These are phyloP conservation scores for Rubus idaeus DNA, from an alignment of 306 rosid species.

Conservation along the genomic window DNA sequence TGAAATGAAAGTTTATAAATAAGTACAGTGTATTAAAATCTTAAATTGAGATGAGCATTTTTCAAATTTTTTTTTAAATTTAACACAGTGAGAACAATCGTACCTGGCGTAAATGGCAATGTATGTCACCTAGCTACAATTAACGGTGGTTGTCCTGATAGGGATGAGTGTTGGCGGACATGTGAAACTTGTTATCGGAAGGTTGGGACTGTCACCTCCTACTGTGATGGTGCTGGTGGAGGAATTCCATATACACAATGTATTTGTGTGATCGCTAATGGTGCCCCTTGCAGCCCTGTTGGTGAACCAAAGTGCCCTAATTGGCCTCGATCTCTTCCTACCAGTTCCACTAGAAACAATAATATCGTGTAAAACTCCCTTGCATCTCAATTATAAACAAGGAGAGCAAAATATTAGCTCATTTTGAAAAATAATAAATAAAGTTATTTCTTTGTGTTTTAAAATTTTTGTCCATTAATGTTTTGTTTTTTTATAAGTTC, in stretches of 20 bases:
- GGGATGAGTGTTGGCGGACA: neutral
- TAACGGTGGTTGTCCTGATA: constrained; percentile 23
- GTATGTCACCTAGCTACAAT: neutral
- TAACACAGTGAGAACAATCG: neutral
- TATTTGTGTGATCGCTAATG: neutral
- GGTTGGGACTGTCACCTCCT: neutral
- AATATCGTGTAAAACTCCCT: no score
- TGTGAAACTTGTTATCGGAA: constrained; percentile 20
- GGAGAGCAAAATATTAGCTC: no score
- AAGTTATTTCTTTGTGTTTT: no score
- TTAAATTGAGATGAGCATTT: neutral
- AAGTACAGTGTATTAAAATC: no score
- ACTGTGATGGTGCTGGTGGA: neutral
- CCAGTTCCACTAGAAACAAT: neutral
- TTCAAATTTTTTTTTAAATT: no score
- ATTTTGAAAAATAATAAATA: no score
- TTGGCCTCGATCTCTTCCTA: neutral
- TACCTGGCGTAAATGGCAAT: neutral
- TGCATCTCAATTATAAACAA: no score
- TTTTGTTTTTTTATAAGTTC: no score
- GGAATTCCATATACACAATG: constrained; percentile 13
- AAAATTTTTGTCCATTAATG: no score
- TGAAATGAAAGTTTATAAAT: no score
- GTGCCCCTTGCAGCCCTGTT: constrained; percentile 21
- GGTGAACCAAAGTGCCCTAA: constrained; percentile 21